A percentile compares a stretch with the other conserved stretches of the same genome.
These are phyloP conservation scores for Penicillium psychrofluorescens DNA, from an alignment of 495 filamentous ascomycete genomes.

Conservation along the genomic window DNA sequence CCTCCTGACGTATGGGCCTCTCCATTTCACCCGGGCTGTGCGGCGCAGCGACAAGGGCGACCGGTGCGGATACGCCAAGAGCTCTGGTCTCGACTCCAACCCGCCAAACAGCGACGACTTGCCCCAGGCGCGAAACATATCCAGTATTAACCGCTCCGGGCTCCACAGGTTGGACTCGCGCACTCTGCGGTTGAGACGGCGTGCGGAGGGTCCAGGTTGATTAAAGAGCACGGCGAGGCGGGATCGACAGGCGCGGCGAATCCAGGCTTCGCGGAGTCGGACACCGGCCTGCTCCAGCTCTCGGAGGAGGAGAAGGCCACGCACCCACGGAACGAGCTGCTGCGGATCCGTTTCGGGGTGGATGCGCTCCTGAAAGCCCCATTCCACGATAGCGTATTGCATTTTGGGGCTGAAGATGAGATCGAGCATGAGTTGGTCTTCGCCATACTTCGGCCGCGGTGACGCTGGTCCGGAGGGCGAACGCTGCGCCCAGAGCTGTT, in stretches of 20 bases:
- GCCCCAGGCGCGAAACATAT: conserved; percentile 31
- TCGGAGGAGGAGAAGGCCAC: conserved; percentile 45
- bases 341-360: conserved; percentile 9
- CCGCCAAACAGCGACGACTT: conserved; percentile 19
- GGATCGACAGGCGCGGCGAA: conserved; percentile 37
- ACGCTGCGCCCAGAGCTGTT: background rate
- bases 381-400: conserved; percentile 48
- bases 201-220: conserved; percentile 15
- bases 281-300: conserved; percentile 41
- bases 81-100: conserved; percentile 5
- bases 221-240: conserved; percentile 48
- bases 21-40: background rate
- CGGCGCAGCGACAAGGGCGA: conserved; percentile 9
- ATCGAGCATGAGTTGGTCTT: conserved; percentile 16
- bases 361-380: conserved; percentile 46
- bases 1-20: no score
- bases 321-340: conserved; percentile 33
- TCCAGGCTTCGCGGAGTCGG: conserved; percentile 20
- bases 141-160: conserved; percentile 18
- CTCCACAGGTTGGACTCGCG: conserved; percentile 28
- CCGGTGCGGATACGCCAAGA: conserved; percentile 20
- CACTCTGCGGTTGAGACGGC: conserved; percentile 27
- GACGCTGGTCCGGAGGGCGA: background rate
- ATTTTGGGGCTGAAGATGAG: conserved; percentile 38
- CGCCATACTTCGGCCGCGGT: background rate